Conservation (phyloP, 139 green algal species). For the Microglena sp. region DNA sequence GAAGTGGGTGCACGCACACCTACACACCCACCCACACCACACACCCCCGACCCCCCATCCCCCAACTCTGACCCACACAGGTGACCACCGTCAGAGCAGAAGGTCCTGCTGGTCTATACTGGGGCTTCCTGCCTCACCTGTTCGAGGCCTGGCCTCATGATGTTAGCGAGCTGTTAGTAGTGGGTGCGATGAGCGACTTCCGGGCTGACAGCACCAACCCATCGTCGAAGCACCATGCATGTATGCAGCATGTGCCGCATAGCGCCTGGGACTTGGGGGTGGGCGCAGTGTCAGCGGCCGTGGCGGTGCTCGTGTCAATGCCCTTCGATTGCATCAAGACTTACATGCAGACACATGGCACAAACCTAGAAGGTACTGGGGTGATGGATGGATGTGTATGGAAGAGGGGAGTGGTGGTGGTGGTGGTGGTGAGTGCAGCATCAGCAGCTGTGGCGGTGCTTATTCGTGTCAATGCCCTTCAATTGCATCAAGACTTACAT, state of each 20-base stretch:
- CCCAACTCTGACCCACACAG: too few relatives aligned
- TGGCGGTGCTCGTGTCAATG: conserved; percentile 54
- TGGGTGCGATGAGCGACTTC: too few relatives aligned
- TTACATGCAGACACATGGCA: conserved; percentile 38
- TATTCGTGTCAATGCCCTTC: conserved; percentile 57
- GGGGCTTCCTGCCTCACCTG: conserved; percentile 50
- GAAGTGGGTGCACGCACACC: too few relatives aligned
- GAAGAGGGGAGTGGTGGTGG: too few relatives aligned
- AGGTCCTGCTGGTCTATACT: conserved; percentile 33
- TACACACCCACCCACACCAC: too few relatives aligned
- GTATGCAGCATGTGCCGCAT: neutral
- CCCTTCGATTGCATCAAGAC: conserved; percentile 65
- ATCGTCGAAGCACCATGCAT: neutral
- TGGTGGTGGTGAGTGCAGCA: conserved; percentile 21
- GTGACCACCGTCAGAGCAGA: too few relatives aligned
- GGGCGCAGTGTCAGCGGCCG: conserved; percentile 34
- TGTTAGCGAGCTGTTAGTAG: conserved; percentile 38
- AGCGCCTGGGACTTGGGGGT: conserved; percentile 19
- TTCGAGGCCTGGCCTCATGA: conserved; percentile 61
- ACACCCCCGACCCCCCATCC: too few relatives aligned
- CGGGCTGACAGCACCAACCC: too few relatives aligned
- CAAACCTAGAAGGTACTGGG: neutral
- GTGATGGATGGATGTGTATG: too few relatives aligned
- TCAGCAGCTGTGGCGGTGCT: conserved; percentile 48
- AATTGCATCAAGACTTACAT: conserved; percentile 63